phyloP scores from a whole-genome alignment of 345 rosid species.

The Laguncularia racemosa region DNA sequence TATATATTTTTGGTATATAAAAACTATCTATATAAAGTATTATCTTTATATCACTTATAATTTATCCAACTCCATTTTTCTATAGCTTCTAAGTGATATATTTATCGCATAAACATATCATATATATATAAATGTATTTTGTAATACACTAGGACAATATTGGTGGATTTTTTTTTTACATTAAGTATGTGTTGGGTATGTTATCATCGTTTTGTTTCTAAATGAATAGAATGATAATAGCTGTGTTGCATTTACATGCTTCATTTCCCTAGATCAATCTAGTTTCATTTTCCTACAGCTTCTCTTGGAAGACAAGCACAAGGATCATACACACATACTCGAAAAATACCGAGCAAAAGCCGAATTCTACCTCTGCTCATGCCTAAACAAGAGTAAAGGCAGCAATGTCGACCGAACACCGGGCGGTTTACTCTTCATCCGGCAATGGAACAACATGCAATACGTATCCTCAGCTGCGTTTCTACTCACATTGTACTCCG shows the following conservation, averaged over 20 bases:
- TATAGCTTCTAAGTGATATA: too few species aligned
- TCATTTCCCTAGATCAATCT: neutral
- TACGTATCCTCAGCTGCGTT: constrained; percentile 76
- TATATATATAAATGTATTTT: too few species aligned
- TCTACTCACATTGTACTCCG: constrained; percentile 72
- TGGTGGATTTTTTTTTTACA: too few species aligned
- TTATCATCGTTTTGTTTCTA: too few species aligned
- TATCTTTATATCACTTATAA: too few species aligned
- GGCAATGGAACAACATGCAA: constrained; percentile 98
- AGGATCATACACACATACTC: constrained; percentile 28
- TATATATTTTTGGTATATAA: too few species aligned
- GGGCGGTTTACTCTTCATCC: constrained; percentile 64
- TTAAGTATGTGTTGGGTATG: too few species aligned
- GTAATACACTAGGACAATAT: too few species aligned
- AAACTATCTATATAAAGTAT: too few species aligned
- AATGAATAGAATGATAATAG: too few species aligned
- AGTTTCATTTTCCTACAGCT: constrained; percentile 26
- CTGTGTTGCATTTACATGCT: neutral
- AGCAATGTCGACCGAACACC: constrained; percentile 60
- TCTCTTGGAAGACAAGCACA: constrained; percentile 37
- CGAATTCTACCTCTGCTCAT: constrained; percentile 73
- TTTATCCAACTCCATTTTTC: too few species aligned
- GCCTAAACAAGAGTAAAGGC: constrained; percentile 56
- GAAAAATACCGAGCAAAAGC: constrained; percentile 64
- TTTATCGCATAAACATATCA: too few species aligned